Evolutionary conservation across 2,329 filamentous ascomycete genomes (phyloP).

Genomic region (Exophiala sideris): DNA sequence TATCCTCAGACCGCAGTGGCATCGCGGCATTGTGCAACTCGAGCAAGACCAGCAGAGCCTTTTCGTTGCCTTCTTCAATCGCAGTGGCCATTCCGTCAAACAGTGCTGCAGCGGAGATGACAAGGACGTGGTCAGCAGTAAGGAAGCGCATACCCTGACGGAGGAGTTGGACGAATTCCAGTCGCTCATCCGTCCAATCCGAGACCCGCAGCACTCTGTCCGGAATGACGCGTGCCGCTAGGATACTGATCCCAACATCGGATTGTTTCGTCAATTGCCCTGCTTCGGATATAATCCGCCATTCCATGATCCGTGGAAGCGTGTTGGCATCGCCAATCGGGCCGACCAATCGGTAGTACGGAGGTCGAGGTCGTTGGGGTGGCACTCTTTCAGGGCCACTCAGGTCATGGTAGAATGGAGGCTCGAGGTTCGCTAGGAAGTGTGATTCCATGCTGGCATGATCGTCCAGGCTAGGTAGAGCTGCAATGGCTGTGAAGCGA

Average conservation of each 20-base stretch:
- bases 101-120: conserved; percentile 33
- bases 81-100: conserved; percentile 42
- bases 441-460: conserved; percentile 8
- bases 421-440: conserved; percentile 4
- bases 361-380: not conserved
- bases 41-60: conserved; percentile 36
- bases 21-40: conserved; percentile 36
- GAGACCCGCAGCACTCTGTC: conserved; percentile 34
- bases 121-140: conserved; percentile 16
- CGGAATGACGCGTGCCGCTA: conserved; percentile 33
- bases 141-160: conserved; percentile 33
- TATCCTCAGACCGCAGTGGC: not conserved
- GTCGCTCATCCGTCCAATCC: conserved; percentile 31
- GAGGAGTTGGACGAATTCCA: conserved; percentile 37
- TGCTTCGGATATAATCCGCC: conserved; percentile 22
- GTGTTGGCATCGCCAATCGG: not conserved
- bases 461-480: conserved; percentile 7
- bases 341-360: not conserved
- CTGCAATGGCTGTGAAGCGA: not conserved
- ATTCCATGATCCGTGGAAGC: conserved; percentile 14
- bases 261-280: conserved; percentile 21
- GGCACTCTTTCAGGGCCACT: not conserved
- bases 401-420: not conserved
- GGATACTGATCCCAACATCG: conserved; percentile 28
- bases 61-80: conserved; percentile 33